These are phyloP conservation scores for Tremella fuciformis DNA, from an alignment of 768 basidiomycete genomes.

Conservation along the genomic window DNA sequence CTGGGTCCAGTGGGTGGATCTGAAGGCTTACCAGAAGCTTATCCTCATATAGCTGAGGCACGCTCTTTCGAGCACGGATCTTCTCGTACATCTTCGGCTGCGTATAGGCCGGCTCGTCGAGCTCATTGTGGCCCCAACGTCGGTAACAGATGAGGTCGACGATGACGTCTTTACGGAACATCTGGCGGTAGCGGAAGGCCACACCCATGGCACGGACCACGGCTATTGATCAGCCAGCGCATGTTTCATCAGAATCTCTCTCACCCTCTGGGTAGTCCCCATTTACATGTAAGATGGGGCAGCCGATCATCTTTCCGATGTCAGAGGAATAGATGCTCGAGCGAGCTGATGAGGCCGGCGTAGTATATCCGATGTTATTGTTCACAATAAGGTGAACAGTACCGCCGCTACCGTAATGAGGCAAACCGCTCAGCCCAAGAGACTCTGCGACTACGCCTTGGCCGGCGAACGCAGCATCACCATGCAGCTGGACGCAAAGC, in stretches of 20 bases:
- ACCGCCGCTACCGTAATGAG: constrained; percentile 87
- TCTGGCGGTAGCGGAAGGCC: constrained; percentile 80
- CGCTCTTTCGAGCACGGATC: constrained; percentile 71
- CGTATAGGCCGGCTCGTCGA: constrained; percentile 81
- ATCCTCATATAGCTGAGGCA: constrained; percentile 77
- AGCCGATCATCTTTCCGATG: constrained; percentile 82
- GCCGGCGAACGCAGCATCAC: constrained; percentile 86
- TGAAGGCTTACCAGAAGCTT: constrained; percentile 64
- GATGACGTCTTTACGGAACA: constrained; percentile 87
- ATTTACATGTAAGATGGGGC: constrained; percentile 85
- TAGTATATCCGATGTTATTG: constrained; percentile 82
- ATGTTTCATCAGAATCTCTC: background rate
- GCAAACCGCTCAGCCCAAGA: constrained; percentile 79
- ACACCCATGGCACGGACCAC: constrained; percentile 79
- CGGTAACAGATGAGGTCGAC: constrained; percentile 86
- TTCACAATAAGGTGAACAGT: constrained; percentile 84
- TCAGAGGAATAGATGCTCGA: constrained; percentile 73
- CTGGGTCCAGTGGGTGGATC: background rate
- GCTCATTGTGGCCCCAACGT: constrained; percentile 83
- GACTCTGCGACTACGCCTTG: constrained; percentile 89
- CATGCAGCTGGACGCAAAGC: constrained; percentile 86
- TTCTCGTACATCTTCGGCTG: constrained; percentile 88
- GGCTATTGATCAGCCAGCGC: constrained; percentile 52
- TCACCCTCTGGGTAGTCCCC: constrained; percentile 76
- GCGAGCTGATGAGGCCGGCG: constrained; percentile 75